A percentile compares a stretch with the other conserved stretches of the same genome.
These are phyloP conservation scores for Cerrena zonata DNA, from an alignment of 1,284 basidiomycete genomes.

Conservation along the genomic window DNA sequence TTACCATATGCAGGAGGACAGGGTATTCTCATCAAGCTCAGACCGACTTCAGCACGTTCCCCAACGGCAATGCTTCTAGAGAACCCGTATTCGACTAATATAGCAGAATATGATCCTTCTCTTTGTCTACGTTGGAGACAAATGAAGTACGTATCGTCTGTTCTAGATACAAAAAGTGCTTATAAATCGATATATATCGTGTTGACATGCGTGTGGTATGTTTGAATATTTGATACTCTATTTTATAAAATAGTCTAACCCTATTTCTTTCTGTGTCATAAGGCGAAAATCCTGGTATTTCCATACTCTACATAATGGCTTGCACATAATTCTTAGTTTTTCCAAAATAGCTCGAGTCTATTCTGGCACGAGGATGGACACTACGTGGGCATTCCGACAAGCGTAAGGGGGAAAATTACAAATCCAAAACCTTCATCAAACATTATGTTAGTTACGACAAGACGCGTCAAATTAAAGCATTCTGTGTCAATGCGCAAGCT, in stretches of 20 bases:
- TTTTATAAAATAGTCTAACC: no score
- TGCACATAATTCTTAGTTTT: not conserved
- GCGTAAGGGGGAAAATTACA: conserved; percentile 25
- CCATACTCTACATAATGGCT: conserved; percentile 7
- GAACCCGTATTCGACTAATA: conserved; percentile 37
- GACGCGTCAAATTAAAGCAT: conserved; percentile 69
- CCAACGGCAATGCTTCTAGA: conserved; percentile 44
- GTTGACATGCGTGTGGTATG: conserved; percentile 23
- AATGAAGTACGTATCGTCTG: conserved; percentile 34
- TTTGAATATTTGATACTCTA: no score
- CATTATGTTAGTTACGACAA: conserved; percentile 50
- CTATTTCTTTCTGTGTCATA: no score
- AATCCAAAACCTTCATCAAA: no score
- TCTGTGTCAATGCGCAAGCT: conserved; percentile 62
- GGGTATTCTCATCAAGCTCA: conserved; percentile 46
- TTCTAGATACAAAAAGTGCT: no score
- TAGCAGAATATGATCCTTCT: conserved; percentile 21
- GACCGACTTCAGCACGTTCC: conserved; percentile 39
- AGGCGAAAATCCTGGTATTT: conserved; percentile 33
- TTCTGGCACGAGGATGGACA: conserved; percentile 52
- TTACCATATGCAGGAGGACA: conserved; percentile 21
- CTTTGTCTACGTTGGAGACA: conserved; percentile 41
- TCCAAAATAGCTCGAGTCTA: conserved; percentile 27
- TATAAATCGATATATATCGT: no score
- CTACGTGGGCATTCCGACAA: conserved; percentile 53